Base-by-base conservation (phyloP, 2,329 filamentous ascomycete species). In the Colletotrichum horii region DNA sequence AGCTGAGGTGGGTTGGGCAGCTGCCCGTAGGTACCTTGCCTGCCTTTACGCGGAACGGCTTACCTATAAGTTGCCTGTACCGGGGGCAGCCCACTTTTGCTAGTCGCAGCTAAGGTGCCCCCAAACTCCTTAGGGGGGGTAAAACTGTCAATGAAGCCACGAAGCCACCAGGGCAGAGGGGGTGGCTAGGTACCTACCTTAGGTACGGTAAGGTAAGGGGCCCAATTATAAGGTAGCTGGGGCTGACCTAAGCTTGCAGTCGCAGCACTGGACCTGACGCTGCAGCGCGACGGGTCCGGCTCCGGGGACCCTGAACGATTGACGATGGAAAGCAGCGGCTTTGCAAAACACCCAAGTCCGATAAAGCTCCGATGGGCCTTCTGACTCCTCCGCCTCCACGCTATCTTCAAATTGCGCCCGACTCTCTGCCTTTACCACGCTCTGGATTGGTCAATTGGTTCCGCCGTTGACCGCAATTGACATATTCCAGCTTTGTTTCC, bases 301-400 rank as follows among this genome's bases (percentile, higher is more conserved):
- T 66, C 74, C 74, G 71, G 74, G 43, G 74, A 75, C 74, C 74
- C 74, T 76, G 71, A 66, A 66, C 38, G 52, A 70, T 60, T 70
- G 65, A 36, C 28, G 62, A 76, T 75, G 77, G 75, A 76, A 77
- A 77, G 67, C 77, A 52, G 76, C 77, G 77, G 77, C 77, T 67
- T 75, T 70, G 58, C 66, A 75, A 52, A 11, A 52, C 16, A 24
- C 43, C 43, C 43, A 52, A 64, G 79, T 81, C 80, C 80, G 80
- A 82, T 82, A 77, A 78, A 69, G 70, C 79, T 81, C 80, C 80
- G 80, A 80, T 65, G 43, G 43, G 43, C 43, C 62, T 72, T 52
- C 28, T 66, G 66, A 74, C 66, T 71, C 61, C 68, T 64, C 68
- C 71, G 56, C 73, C 61, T 56, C 70, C 66, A 61, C 71, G 75